Percentiles rank a stretch among this genome's conserved stretches.
Evolutionary conservation across 164 flowering plant genomes (phyloP).

Genomic region (Annona cherimola): DNA sequence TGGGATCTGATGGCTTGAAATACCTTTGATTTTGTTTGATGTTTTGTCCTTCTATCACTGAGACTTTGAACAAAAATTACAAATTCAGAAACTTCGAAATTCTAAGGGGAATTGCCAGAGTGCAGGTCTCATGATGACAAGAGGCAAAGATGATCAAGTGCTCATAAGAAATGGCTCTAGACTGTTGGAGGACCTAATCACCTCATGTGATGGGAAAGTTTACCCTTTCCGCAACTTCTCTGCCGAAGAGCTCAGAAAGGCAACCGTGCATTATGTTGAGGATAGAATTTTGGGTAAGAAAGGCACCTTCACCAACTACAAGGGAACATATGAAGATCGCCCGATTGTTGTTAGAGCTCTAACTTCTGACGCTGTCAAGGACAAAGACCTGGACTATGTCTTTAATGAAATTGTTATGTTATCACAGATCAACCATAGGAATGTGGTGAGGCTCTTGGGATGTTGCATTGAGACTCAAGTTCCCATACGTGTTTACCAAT

Average conservation of each 20-base stretch:
- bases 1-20: too few species aligned
- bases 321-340: conserved; percentile 1
- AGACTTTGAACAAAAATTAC: too few species aligned
- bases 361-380: not conserved
- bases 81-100: too few species aligned
- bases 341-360: not conserved
- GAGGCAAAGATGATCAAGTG: not conserved
- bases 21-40: too few species aligned
- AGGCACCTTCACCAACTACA: not conserved
- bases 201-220: conserved; percentile 4
- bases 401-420: conserved; percentile 5
- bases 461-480: conserved; percentile 54
- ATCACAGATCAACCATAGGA: conserved; percentile 28
- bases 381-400: not conserved
- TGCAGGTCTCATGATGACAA: not conserved
- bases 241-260: conserved; percentile 9
- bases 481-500: conserved; percentile 56
- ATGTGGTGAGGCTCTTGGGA: conserved; percentile 52
- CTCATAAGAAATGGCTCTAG: conserved; percentile 9
- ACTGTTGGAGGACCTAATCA: conserved; percentile 5
- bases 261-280: conserved; percentile 6
- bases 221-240: conserved; percentile 9
- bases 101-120: too few species aligned
- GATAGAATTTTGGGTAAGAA: not conserved
- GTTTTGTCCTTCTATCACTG: too few species aligned